phyloP scores from a whole-genome alignment of 768 basidiomycete species.

The Rhodotorula sphaerocarpa region DNA sequence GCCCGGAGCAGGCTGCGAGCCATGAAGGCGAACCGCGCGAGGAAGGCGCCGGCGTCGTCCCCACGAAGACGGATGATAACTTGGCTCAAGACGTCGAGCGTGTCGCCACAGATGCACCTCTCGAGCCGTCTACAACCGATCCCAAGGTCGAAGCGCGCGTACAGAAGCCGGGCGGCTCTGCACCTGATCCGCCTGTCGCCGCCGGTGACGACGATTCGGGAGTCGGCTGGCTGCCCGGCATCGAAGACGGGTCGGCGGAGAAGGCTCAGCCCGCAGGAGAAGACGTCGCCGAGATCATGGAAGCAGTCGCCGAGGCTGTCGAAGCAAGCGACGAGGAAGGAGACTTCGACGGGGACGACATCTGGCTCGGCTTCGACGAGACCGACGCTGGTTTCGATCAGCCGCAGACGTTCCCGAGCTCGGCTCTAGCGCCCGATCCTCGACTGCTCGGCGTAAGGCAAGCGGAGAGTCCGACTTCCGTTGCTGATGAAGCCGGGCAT shows the following conservation, averaged over 20 bases:
- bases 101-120: no score
- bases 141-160: no score
- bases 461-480: not conserved
- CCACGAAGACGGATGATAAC: no score
- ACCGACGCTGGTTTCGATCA: conserved; percentile 17
- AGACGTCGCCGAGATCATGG: not conserved
- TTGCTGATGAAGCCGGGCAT: not conserved
- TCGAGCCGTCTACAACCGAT: no score
- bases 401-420: conserved; percentile 15
- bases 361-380: conserved; percentile 30
- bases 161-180: no score
- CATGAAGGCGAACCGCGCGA: no score
- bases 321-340: not conserved
- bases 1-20: no score
- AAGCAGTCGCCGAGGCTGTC: not conserved
- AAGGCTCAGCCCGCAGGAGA: not conserved
- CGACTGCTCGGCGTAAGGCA: not conserved
- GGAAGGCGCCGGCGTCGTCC: no score
- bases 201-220: conserved; percentile 34
- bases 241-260: no score
- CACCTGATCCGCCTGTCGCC: no score
- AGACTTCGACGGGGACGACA: conserved; percentile 30
- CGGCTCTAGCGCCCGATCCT: conserved; percentile 2
- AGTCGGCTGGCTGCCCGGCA: conserved; percentile 4
- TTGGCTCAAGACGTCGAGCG: no score